Percentiles rank a stretch among this genome's conserved stretches.
phyloP scores from a whole-genome alignment of 768 basidiomycete species.

The Tulasnella sp. region DNA sequence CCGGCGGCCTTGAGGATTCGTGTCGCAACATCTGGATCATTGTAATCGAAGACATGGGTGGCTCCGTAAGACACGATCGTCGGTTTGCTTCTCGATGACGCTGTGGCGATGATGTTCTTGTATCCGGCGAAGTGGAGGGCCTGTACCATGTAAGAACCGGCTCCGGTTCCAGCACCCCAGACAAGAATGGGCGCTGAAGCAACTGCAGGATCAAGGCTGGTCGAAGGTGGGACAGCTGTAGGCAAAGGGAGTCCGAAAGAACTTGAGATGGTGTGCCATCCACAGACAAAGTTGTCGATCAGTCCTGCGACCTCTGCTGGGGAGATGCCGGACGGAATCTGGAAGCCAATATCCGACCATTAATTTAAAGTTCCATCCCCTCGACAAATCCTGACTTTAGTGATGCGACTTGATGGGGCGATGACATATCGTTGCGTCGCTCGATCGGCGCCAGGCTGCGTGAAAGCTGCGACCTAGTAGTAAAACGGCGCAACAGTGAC shows the following conservation, averaged over 20 bases:
- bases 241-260: conserved; percentile 27
- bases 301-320: conserved; percentile 31
- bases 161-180: conserved; percentile 35
- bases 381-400: conserved; percentile 26
- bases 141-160: conserved; percentile 31
- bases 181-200: conserved; percentile 31
- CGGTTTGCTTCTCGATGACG: conserved; percentile 31
- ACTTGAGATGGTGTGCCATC: conserved; percentile 33
- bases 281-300: conserved; percentile 34
- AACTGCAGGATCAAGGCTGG: conserved; percentile 21
- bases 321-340: conserved; percentile 34
- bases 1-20: conserved; percentile 28
- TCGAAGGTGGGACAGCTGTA: conserved; percentile 23
- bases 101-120: conserved; percentile 33
- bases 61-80: conserved; percentile 34
- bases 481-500: neutral
- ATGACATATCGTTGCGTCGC: conserved; percentile 31
- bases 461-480: conserved; percentile 24
- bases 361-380: conserved; percentile 6
- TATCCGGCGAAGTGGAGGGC: conserved; percentile 35
- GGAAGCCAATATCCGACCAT: neutral
- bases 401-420: conserved; percentile 23
- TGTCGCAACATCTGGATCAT: conserved; percentile 26
- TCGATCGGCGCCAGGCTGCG: conserved; percentile 21
- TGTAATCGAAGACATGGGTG: conserved; percentile 32